Percentiles rank a stretch among this genome's conserved stretches.
Conservation (phyloP, 495 filamentous ascomycete species). For the Aspergillus indologenus region DNA sequence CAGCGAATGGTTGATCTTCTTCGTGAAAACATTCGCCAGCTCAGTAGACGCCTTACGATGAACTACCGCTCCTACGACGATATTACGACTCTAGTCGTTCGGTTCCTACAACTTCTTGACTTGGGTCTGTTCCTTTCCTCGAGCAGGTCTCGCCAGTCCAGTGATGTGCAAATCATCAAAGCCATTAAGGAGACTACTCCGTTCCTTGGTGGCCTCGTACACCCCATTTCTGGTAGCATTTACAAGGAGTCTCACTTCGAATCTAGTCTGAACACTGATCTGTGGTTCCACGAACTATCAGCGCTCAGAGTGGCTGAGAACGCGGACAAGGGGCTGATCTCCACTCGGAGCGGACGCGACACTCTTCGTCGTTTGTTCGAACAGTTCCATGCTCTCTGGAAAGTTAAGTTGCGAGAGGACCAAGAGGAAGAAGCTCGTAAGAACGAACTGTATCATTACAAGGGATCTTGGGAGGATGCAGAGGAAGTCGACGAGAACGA, state of each 20-base stretch:
- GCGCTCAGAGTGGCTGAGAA: slow-evolving; percentile 35
- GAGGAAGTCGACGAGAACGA: slow-evolving; percentile 76
- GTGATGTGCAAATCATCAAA: slow-evolving; percentile 26
- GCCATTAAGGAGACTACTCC: slow-evolving; percentile 55
- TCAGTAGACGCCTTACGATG: slow-evolving; percentile 61
- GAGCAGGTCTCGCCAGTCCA: slow-evolving; percentile 19
- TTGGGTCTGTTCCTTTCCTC: slow-evolving; percentile 65
- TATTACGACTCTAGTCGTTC: slow-evolving; percentile 71
- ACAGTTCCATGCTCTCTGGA: slow-evolving; percentile 75
- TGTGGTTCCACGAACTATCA: slow-evolving; percentile 45
- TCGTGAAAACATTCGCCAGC: slow-evolving; percentile 66
- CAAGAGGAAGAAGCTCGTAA: slow-evolving; percentile 67
- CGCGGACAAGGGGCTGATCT: slow-evolving; percentile 33
- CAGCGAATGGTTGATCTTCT: slow-evolving; percentile 50
- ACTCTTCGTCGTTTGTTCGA: slow-evolving; percentile 54
- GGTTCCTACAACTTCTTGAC: slow-evolving; percentile 77
- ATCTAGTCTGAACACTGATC: slow-evolving; percentile 43
- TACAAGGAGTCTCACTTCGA: slow-evolving; percentile 15
- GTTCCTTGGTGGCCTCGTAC: slow-evolving; percentile 55
- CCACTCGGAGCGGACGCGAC: slow-evolving; percentile 25
- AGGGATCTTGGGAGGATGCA: slow-evolving; percentile 67
- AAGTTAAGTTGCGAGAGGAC: slow-evolving; percentile 65
- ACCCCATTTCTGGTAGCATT: slow-evolving; percentile 22
- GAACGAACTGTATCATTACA: slow-evolving; percentile 74
- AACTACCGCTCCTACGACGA: slow-evolving; percentile 79